Conservation (phyloP, 202 grass and related monocot species). For the Carex arenaria region DNA sequence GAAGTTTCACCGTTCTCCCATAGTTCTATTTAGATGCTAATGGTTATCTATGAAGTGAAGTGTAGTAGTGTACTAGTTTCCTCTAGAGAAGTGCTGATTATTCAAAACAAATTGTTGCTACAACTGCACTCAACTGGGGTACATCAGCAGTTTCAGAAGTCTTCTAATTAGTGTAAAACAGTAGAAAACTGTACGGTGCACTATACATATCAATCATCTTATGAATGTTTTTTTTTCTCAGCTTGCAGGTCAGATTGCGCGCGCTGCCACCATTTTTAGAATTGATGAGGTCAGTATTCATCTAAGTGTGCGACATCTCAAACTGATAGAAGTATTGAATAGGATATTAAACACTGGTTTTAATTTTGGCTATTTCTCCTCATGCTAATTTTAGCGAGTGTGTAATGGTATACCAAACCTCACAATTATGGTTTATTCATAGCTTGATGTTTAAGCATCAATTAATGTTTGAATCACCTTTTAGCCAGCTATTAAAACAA, state of each 20-base stretch:
- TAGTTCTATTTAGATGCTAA: background rate
- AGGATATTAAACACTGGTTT: background rate
- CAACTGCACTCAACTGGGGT: background rate
- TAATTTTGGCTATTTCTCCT: background rate
- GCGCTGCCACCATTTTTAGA: constrained; percentile 71
- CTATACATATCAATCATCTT: background rate
- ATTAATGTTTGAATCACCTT: background rate
- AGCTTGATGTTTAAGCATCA: background rate
- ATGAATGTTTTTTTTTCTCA: constrained; percentile 26
- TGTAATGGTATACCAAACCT: background rate
- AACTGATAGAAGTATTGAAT: background rate
- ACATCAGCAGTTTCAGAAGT: background rate
- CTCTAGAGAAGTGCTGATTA: background rate
- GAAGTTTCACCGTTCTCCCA: background rate
- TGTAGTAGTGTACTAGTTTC: background rate
- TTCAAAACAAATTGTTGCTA: background rate
- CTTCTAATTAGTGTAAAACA: background rate
- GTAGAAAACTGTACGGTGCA: background rate
- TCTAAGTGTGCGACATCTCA: background rate
- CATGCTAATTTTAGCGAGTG: background rate
- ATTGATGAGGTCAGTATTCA: constrained; percentile 61
- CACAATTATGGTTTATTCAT: background rate
- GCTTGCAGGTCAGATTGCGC: constrained; percentile 90
- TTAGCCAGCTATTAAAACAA: background rate
- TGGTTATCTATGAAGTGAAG: background rate